phyloP scores from a whole-genome alignment of 371 early-diverging fungal genomes.

The Mortierella sp. region DNA sequence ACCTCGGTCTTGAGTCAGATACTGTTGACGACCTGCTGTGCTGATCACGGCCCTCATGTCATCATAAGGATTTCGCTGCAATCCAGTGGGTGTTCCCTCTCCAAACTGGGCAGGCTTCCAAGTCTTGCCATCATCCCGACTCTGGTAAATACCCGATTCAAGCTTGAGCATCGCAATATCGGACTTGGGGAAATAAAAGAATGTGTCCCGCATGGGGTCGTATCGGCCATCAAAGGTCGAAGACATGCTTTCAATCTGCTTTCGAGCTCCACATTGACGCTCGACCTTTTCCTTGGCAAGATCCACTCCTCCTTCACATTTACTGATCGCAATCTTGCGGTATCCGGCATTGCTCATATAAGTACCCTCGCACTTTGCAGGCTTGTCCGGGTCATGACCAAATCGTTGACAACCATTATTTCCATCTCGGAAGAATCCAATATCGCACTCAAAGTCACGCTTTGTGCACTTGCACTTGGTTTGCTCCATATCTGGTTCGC shows the following conservation, averaged over 20 bases:
- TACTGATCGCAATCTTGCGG: slow-evolving; percentile 62
- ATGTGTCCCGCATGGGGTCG: slow-evolving; percentile 38
- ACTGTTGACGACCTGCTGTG: slow-evolving; percentile 59
- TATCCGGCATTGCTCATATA: slow-evolving; percentile 81
- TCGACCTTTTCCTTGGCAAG: slow-evolving; percentile 64
- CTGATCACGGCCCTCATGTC: slow-evolving; percentile 77
- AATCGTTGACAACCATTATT: slow-evolving; percentile 70
- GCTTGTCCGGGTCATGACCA: slow-evolving; percentile 77
- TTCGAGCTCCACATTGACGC: slow-evolving; percentile 60
- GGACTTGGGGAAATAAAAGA: slow-evolving; percentile 66
- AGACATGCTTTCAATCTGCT: slow-evolving; percentile 21
- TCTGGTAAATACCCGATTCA: slow-evolving; percentile 67
- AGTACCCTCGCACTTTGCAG: slow-evolving; percentile 63
- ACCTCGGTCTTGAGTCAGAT: slow-evolving; percentile 78
- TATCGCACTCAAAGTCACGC: slow-evolving; percentile 83
- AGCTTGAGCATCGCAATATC: slow-evolving; percentile 40
- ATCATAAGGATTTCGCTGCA: slow-evolving; percentile 78
- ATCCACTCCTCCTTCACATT: slow-evolving; percentile 75
- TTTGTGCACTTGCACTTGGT: slow-evolving; percentile 75
- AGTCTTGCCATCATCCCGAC: slow-evolving; percentile 78
- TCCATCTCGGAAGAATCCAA: slow-evolving; percentile 77
- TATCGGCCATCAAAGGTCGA: slow-evolving; percentile 24
- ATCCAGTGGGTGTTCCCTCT: slow-evolving; percentile 56
- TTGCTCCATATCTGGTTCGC: slow-evolving; percentile 60
- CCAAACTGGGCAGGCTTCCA: slow-evolving; percentile 65